Evolutionary conservation across 78 protist genomes (phyloP), one percentile per base, ranked within the genome.

Genomic region (Dictyostelium capitatum): DNA sequence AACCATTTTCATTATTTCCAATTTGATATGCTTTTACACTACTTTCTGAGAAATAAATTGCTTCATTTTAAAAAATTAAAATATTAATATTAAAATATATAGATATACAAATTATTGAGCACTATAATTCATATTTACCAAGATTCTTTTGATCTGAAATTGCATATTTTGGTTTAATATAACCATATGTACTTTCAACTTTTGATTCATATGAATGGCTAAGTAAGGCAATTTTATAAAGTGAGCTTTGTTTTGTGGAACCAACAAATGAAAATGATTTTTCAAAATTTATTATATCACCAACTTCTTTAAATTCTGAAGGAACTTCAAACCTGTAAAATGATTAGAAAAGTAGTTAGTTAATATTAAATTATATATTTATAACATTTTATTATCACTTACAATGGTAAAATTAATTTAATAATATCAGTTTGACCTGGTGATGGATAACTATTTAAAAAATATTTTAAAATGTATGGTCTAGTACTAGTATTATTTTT

Each of bases 361-460:
- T n/a, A n/a, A n/a, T n/a, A n/a, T n/a, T n/a, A n/a, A n/a, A n/a
- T n/a, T n/a, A n/a, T n/a, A n/a, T n/a, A n/a, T n/a, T n/a, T n/a
- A n/a, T n/a, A n/a, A n/a, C n/a, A n/a, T n/a, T n/a, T n/a, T n/a
- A n/a, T n/a, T n/a, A n/a, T n/a, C n/a, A n/a, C 43, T 37, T 37
- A 37, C 43, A 37, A 1, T 37, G 43, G 43, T 37, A 37, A 37
- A 37, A 37, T 37, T 37, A 37, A 37, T 37, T 37, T 37, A 37
- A 37, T 37, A 37, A 37, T 62, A 25, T 62, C 70, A 25, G 19
- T 23, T 62, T 30, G 70, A 11, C 28, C 70, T n/a, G 70, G 4
- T 62, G 70, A 62, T 62, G 70, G 70, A 25, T 62, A 62, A 25
- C 28, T 62, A 25, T 62, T 62, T 62, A 62, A 62, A 62, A 62